phyloP scores from a whole-genome alignment of 768 basidiomycete genomes.

The Russula abietina region DNA sequence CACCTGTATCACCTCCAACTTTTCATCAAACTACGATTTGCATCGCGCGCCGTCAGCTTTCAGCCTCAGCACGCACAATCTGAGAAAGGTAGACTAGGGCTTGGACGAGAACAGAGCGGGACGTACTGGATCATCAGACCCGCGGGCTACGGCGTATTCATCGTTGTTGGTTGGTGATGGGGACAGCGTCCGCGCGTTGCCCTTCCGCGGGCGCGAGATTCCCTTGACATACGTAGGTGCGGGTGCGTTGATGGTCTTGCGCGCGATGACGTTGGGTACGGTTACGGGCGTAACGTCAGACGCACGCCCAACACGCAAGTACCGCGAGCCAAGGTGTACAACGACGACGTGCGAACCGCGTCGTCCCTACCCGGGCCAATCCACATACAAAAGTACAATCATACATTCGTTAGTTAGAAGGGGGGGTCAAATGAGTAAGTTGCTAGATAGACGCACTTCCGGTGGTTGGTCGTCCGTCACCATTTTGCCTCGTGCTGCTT shows the following conservation, averaged over 20 bases:
- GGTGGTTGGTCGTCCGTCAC: slow-evolving; percentile 22
- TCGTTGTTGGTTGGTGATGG: slow-evolving; percentile 35
- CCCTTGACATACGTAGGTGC: slow-evolving; percentile 41
- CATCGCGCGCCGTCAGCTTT: not conserved
- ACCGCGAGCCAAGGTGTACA: slow-evolving; percentile 74
- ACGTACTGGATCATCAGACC: slow-evolving; percentile 61
- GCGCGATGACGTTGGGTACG: slow-evolving; percentile 68
- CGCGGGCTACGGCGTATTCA: slow-evolving; percentile 43
- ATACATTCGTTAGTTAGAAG: not conserved
- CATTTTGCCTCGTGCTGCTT: slow-evolving; percentile 38
- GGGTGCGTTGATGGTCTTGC: slow-evolving; percentile 48
- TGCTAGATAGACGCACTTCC: slow-evolving; percentile 25
- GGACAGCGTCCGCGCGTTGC: slow-evolving; percentile 28
- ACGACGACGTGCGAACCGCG: slow-evolving; percentile 76
- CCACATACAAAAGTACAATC: not conserved
- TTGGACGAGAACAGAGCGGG: not conserved
- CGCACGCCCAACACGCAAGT: slow-evolving; percentile 66
- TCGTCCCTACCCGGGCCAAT: slow-evolving; percentile 37
- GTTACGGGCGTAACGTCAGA: slow-evolving; percentile 68
- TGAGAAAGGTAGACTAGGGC: not conserved
- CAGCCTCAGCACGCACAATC: not conserved
- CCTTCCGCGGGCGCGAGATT: slow-evolving; percentile 50
- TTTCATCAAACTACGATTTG: slow-evolving; percentile 57
- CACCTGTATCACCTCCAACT: slow-evolving; percentile 62
- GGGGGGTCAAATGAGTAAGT: not conserved